Evolutionary conservation across 148 eudicot species (phyloP), one percentile per base, ranked within the genome.

Genomic region (Tetragonia tetragonoides): DNA sequence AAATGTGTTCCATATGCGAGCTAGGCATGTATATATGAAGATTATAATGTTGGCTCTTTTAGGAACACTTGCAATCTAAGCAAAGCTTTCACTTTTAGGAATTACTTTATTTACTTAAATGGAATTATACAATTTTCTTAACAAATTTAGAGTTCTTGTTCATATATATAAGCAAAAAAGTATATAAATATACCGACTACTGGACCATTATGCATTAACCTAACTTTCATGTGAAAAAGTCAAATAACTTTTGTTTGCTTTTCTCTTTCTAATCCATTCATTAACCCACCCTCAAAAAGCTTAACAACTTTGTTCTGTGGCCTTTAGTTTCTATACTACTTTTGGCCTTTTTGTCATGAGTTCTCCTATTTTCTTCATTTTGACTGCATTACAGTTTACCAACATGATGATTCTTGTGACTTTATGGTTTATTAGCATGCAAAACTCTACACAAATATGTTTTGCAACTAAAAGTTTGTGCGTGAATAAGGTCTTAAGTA

Each of bases 61-160:
- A n/a, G 34, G 64, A 44, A 78, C 47, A 41, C 73, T 10, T 79
- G 78, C n/a, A 79, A 39, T 57, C 20, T 46, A 79, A 73, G 82
- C 78, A 79, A 79, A 73, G 66, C 75, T 60, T 61, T 63, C 54
- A 56, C 74, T 37, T 40, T 69, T 46, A 5, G 49, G 8, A 46
- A 46, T 5, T 10, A 5, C 49, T 46, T 46, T 46, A 5, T 28
- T 28, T 28, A 28, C 34, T 28, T 28, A 28, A 28, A 28, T 28
- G 34, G 34, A 28, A 28, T 28, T 28, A 28, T 28, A 28, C 34
- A 28, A 28, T 28, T 28, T 28, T 46, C 6, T 10, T 46, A 46
- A 46, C 49, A 6, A 46, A 46, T 46, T 46, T 46, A 2, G 49
- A 10, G 49, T 6, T 46, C 49, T 46, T 46, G 6, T 46, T 46